Evolutionary conservation across 2,329 filamentous ascomycete species (phyloP).

Genomic region (Harringtonia aguacate): DNA sequence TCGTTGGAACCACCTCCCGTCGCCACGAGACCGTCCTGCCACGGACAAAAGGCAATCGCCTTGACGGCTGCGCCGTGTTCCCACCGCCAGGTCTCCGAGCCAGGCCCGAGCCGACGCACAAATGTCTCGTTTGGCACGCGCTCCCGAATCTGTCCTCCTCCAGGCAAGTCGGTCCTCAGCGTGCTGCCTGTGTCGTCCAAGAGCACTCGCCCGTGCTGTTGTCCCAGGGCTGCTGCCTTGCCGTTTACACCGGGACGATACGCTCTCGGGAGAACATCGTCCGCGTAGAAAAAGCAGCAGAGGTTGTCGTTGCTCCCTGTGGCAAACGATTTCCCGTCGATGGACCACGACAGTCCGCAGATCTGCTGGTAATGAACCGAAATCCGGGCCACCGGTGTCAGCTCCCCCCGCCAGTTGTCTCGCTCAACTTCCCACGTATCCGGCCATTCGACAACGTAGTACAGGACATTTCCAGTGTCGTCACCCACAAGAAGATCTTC

Average conservation of each 20-base stretch:
- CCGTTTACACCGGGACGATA: not conserved
- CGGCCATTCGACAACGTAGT: constrained; percentile 85
- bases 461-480: constrained; percentile 70
- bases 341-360: constrained; percentile 84
- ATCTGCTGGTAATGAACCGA: constrained; percentile 78
- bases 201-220: not conserved
- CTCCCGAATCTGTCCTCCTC: constrained; percentile 4
- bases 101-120: constrained; percentile 29
- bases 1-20: constrained; percentile 92
- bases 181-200: not conserved
- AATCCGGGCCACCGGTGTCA: constrained; percentile 69
- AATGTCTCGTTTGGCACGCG: not conserved
- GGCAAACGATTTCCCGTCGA: constrained; percentile 64
- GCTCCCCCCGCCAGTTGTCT: constrained; percentile 64
- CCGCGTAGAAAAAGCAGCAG: constrained; percentile 69
- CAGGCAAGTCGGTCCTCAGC: not conserved
- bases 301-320: constrained; percentile 89
- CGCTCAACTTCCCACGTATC: constrained; percentile 48
- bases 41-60: constrained; percentile 93
- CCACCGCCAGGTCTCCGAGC: constrained; percentile 61
- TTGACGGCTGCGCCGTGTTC: constrained; percentile 82
- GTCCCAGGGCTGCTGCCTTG: not conserved
- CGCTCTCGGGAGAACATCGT: constrained; percentile 36
- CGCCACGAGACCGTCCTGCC: constrained; percentile 77
- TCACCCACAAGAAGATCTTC: constrained; percentile 86